Evolutionary conservation across 805 yeast species (phyloP), one percentile per base, ranked within the genome.

Genomic region (Ogataea methylovora): DNA sequence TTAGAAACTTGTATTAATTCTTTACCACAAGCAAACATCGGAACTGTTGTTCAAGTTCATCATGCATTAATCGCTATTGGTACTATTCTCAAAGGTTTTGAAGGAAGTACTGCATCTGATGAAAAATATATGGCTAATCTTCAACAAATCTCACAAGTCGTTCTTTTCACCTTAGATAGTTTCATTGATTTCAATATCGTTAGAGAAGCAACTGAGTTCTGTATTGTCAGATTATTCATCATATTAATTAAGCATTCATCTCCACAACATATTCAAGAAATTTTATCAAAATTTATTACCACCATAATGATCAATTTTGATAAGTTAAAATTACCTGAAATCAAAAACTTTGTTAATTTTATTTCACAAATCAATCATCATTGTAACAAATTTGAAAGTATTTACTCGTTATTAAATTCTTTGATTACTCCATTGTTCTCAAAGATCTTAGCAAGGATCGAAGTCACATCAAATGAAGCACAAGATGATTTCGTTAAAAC

Each of bases 1-100:
- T 63, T 88, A 43, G 88, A 86, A 52, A 61, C 63, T 16, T 77
- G 86, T 48, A 74, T 85, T 35, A 54, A 59, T 20, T 51, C 41
- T 23, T 46, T 52, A 3, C 52, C 59, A 5, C 51, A 45, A 14
- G 48, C 62, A 19, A 65, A 65, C 19, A 61, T 67, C 24, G 63
- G 67, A 27, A 49, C 70, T 23, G 68, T 80, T 2, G 58, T 84
- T 29, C 92, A 85, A 52, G 80, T 86, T 3, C 95, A 92, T 55
- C 97, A 90, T 53, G 71, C 79, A 23, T 60, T 92, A 32, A 75
- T 85, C 76, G 88, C 96, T 0, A 74, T 90, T 29, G 97, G 96
- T 29, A 85, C 96, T 0, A 70, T 88, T 49, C 81, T 87, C 4
- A 75, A 92, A 52, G 97, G 97, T 4, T 76, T 83, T 48, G 92